Evolutionary conservation across 1,284 basidiomycete species (phyloP).

Genomic region (Ceratobasidium sp.): DNA sequence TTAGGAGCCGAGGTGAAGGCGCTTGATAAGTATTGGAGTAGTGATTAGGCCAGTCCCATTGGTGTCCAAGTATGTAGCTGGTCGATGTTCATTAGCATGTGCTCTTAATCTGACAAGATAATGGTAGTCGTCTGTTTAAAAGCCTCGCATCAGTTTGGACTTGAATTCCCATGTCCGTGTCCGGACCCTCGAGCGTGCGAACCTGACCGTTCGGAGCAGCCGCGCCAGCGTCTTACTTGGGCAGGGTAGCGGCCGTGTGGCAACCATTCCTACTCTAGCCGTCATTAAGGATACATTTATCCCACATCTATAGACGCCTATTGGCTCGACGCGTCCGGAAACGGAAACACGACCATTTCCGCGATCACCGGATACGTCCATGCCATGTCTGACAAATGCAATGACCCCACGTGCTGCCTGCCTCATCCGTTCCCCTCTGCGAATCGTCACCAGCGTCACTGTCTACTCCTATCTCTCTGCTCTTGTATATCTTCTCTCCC

Average conservation of each 20-base stretch:
- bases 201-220: background rate
- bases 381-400: slow-evolving; percentile 29
- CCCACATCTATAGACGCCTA: background rate
- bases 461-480: background rate
- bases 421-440: slow-evolving; percentile 26
- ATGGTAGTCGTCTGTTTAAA: slow-evolving; percentile 8
- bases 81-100: background rate
- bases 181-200: slow-evolving; percentile 28
- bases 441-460: slow-evolving; percentile 8
- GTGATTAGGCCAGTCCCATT: background rate
- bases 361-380: slow-evolving; percentile 20
- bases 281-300: background rate
- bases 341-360: slow-evolving; percentile 16
- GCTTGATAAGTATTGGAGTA: background rate
- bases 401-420: slow-evolving; percentile 37
- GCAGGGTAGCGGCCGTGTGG: background rate
- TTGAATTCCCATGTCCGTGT: slow-evolving; percentile 1
- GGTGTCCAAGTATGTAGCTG: slow-evolving; percentile 29
- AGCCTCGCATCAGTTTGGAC: background rate
- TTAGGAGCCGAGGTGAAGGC: slow-evolving; percentile 9
- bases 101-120: background rate
- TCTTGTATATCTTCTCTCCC: background rate
- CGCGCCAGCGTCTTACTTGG: slow-evolving; percentile 17
- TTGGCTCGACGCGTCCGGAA: background rate
- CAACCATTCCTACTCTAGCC: background rate